Base-by-base conservation (phyloP, 177 flowering plant genomes). In the Tripterygium wilfordii region DNA sequence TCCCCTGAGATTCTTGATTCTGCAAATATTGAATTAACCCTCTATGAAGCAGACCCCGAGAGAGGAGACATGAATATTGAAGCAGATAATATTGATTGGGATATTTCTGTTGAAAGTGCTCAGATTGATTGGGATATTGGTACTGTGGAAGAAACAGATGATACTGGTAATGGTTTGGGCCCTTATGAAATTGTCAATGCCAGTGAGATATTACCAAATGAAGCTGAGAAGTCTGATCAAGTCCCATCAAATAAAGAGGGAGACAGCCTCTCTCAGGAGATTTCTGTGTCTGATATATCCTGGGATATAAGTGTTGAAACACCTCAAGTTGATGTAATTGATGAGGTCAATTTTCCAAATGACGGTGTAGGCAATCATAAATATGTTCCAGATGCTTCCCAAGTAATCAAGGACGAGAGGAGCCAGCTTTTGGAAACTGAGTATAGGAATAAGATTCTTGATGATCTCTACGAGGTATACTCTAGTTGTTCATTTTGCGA, bases 101-200 rank as follows among this genome's bases (percentile, higher is more conserved):
- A 82, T 62, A 79, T 92, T 42, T 63, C 96, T 18, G 68, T 88
- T 30, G 96, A 86, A 21, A 74, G 66, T 66, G 58, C 85, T 50
- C 77, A 79, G 63, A 86, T 92, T 71, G 96, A 92, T 70, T 88
- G 96, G 96, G 96, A 86, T 63, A 78, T 86, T 51, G 91, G 80
- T 42, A 59, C 74, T 24, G 63, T 78, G 36, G 95, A 81, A 54
- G 89, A 84, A 63, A 63, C 77, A n/a, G 89, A 77, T 45, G 89
- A 78, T 60, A 48, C 51, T 58, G 78, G 68, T 24, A 79, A 79
- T 68, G 95, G 81, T 21, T 72, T 88, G 58, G 94, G 88, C 41
- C 74, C 88, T 45, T 86, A 84, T 69, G 96, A 92, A 66, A 82
- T 88, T 4, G 80, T 82, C 21, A 75, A 75, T 69, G 76, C 89